phyloP scores from a whole-genome alignment of 208 protist species.

The Leptomonas seymouri region DNA sequence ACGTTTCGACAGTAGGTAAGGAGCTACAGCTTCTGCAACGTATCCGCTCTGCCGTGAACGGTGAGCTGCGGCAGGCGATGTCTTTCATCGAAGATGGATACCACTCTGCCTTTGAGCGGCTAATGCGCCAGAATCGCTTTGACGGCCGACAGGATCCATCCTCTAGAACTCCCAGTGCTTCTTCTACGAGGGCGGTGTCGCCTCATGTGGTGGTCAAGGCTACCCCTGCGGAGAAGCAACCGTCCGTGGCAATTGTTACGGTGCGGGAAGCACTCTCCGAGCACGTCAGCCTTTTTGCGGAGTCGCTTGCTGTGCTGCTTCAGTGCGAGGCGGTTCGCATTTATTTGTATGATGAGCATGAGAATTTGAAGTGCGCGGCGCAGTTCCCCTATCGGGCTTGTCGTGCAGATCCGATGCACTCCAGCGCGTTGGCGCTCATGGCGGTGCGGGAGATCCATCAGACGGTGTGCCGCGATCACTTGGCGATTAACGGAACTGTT shows the following conservation, averaged over 20 bases:
- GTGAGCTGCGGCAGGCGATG: constrained; percentile 67
- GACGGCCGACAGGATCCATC: constrained; percentile 1
- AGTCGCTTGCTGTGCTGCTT: constrained; percentile 77
- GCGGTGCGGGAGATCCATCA: constrained; percentile 80
- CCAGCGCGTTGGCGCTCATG: constrained; percentile 75
- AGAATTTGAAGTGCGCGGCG: constrained; percentile 67
- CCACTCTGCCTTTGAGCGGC: constrained; percentile 65
- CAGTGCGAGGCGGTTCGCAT: constrained; percentile 87
- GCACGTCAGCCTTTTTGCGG: constrained; percentile 69
- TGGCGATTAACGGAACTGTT: constrained; percentile 77
- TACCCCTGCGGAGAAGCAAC: not conserved
- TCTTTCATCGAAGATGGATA: constrained; percentile 77
- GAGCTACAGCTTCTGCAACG: constrained; percentile 49
- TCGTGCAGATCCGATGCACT: constrained; percentile 70
- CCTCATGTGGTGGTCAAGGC: not conserved
- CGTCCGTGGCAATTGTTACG: not conserved
- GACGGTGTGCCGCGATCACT: constrained; percentile 68
- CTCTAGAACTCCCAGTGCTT: not conserved
- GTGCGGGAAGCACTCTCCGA: constrained; percentile 40
- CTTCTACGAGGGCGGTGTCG: not conserved
- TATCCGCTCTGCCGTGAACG: constrained; percentile 63
- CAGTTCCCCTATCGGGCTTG: constrained; percentile 55
- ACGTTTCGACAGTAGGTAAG: not conserved
- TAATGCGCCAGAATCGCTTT: constrained; percentile 35
- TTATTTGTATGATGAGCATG: constrained; percentile 84